These are phyloP conservation scores for Cucurbita maxima DNA, from an alignment of 306 rosid species.

Conservation along the genomic window DNA sequence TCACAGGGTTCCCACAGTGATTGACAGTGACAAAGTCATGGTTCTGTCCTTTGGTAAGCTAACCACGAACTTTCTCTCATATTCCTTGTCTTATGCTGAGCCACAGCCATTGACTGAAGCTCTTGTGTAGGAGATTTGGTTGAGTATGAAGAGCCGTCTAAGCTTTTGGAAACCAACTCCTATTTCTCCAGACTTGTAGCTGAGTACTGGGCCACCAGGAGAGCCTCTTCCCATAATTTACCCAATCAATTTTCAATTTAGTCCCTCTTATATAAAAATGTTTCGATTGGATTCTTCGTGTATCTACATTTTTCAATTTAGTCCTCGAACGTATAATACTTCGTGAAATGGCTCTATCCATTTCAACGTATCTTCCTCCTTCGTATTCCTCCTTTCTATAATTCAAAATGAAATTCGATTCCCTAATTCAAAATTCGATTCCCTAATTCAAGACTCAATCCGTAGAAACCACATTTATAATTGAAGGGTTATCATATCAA, in stretches of 20 bases:
- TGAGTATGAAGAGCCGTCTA: conserved; percentile 66
- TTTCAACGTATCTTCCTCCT: too few relatives aligned
- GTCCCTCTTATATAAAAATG: too few relatives aligned
- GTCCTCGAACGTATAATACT: too few relatives aligned
- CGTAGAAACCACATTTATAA: too few relatives aligned
- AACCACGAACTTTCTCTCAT: not conserved
- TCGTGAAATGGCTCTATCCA: too few relatives aligned
- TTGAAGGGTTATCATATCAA: too few relatives aligned
- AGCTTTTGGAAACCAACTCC: conserved; percentile 42
- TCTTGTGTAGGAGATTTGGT: conserved; percentile 35
- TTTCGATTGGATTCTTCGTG: too few relatives aligned
- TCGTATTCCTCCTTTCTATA: too few relatives aligned
- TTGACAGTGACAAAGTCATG: conserved; percentile 64
- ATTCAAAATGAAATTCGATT: too few relatives aligned
- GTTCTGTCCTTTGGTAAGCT: conserved; percentile 55
- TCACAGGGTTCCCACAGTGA: conserved; percentile 72
- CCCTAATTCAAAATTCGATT: too few relatives aligned
- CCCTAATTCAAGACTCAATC: too few relatives aligned
- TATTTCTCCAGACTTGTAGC: conserved; percentile 63
- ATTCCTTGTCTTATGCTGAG: not conserved
- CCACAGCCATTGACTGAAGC: not conserved
- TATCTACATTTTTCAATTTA: too few relatives aligned
- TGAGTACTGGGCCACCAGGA: conserved; percentile 65
- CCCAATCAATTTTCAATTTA: not conserved
- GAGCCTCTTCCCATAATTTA: conserved; percentile 10